A percentile compares a stretch with the other conserved stretches of the same genome.
These are phyloP conservation scores for Eremothecium cymbalariae DNA, from an alignment of 1,139 yeast species.

Conservation along the genomic window DNA sequence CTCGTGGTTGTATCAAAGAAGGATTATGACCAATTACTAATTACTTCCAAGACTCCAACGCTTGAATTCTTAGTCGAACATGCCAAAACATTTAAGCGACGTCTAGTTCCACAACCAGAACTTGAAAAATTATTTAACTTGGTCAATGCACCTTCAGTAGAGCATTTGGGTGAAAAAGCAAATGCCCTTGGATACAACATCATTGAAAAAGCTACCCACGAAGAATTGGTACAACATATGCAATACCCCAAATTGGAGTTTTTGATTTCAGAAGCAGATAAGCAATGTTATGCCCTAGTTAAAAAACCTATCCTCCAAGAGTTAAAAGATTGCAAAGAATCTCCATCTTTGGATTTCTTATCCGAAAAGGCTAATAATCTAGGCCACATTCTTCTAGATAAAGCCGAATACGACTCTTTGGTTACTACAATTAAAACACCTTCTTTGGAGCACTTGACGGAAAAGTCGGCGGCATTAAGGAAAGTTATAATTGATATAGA, in stretches of 20 bases:
- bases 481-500: slow-evolving; percentile 27
- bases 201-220: neutral
- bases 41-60: neutral
- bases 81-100: neutral
- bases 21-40: slow-evolving; percentile 19
- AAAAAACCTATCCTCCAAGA: slow-evolving; percentile 20
- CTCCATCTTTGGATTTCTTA: slow-evolving; percentile 12
- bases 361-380: slow-evolving; percentile 7
- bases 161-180: slow-evolving; percentile 32
- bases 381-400: slow-evolving; percentile 10
- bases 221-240: neutral
- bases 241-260: slow-evolving; percentile 26
- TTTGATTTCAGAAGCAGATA: slow-evolving; percentile 33
- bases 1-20: slow-evolving; percentile 29
- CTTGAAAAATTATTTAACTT: neutral
- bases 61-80: neutral
- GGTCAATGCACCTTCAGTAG: neutral
- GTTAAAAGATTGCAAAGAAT: slow-evolving; percentile 18
- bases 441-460: slow-evolving; percentile 18
- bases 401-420: slow-evolving; percentile 5
- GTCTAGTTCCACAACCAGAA: slow-evolving; percentile 10
- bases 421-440: slow-evolving; percentile 7
- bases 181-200: slow-evolving; percentile 23
- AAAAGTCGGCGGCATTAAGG: slow-evolving; percentile 25
- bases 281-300: slow-evolving; percentile 31